Conservation (phyloP, 192 early-diverging fungal species). For the Rhizoclosmatium globosum region DNA sequence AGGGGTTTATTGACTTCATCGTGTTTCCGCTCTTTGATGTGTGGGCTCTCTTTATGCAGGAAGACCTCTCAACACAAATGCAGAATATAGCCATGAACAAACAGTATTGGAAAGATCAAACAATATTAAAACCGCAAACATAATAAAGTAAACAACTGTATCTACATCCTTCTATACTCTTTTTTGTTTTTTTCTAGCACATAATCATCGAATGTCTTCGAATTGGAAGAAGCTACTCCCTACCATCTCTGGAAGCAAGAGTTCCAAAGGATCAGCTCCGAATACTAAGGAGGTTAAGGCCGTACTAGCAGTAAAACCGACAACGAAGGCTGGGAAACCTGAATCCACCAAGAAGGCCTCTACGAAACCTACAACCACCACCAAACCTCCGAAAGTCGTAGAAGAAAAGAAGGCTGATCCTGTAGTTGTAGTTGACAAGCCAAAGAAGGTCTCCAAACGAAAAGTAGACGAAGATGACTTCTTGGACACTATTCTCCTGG, state of each 20-base stretch:
- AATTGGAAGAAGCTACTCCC: constrained; percentile 24
- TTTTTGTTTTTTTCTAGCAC: constrained; percentile 9
- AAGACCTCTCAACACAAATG: constrained; percentile 45
- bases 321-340: neutral
- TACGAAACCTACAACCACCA: neutral
- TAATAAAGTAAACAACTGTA: neutral
- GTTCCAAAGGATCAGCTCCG: neutral
- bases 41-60: constrained; percentile 47
- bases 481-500: neutral
- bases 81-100: constrained; percentile 51
- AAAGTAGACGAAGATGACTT: constrained; percentile 7
- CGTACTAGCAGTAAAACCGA: neutral
- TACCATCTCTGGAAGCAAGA: neutral
- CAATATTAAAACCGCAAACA: neutral
- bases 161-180: neutral
- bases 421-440: neutral
- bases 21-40: constrained; percentile 55
- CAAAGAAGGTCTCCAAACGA: neutral
- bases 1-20: constrained; percentile 67
- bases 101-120: constrained; percentile 48
- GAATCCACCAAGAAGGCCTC: neutral
- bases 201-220: neutral
- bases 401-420: neutral
- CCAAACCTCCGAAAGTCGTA: neutral
- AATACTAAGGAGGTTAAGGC: too few relatives aligned